Evolutionary conservation across 2,329 filamentous ascomycete genomes (phyloP).

Genomic region (Aspergillus udagawae): DNA sequence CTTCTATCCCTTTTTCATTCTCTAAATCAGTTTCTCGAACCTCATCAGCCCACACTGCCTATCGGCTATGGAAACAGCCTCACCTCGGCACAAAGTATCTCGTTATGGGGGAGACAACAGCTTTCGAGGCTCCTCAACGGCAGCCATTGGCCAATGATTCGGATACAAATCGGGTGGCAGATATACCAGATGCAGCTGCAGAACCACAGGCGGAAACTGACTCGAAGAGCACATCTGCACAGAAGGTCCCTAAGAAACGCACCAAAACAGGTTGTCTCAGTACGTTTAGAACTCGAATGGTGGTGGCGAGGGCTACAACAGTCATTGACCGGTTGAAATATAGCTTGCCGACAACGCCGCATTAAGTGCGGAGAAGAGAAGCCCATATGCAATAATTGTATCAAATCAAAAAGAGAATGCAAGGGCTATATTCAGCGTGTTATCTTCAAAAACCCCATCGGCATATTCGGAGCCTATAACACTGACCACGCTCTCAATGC

Average conservation of each 20-base stretch:
- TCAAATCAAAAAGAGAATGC: conserved; percentile 45
- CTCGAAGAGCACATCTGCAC: conserved; percentile 16
- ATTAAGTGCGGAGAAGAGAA: conserved; percentile 94
- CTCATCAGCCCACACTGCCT: not conserved
- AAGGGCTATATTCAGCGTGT: conserved; percentile 42
- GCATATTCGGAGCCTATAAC: conserved; percentile 26
- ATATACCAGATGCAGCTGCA: not conserved
- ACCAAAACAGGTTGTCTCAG: conserved; percentile 93
- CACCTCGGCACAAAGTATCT: not conserved
- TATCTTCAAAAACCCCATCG: conserved; percentile 39
- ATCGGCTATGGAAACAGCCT: not conserved
- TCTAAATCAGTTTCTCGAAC: not conserved
- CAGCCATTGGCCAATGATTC: conserved; percentile 1
- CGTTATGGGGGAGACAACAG: not conserved
- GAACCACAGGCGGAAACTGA: conserved; percentile 10
- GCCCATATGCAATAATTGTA: conserved; percentile 44
- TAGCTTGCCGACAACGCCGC: conserved; percentile 85
- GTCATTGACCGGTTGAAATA: conserved; percentile 10
- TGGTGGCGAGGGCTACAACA: not conserved
- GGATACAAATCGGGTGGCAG: conserved; percentile 3
- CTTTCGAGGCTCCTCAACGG: not conserved
- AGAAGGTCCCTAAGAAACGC: conserved; percentile 54
- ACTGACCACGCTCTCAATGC: conserved; percentile 16
- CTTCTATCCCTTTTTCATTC: not conserved
- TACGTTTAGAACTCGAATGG: conserved; percentile 45